Conservation (phyloP, 148 eudicot genomes). For the Chenopodium quinoa region DNA sequence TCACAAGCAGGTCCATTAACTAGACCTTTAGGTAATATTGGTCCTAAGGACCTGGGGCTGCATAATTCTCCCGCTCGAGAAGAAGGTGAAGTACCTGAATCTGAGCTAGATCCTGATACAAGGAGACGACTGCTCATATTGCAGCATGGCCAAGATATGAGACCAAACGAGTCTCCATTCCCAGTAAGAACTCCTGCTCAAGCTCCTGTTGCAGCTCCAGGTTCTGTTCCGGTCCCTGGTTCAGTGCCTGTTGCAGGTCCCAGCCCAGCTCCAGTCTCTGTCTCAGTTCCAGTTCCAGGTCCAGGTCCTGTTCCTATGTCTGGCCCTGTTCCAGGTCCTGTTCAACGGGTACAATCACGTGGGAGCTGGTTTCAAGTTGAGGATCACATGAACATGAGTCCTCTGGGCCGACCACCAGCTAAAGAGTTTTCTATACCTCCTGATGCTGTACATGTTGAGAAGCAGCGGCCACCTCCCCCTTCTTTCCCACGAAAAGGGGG, state of each 20-base stretch:
- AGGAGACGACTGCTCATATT: slow-evolving; percentile 92
- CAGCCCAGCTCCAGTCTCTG: slow-evolving; percentile 37
- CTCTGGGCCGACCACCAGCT: slow-evolving; percentile 38
- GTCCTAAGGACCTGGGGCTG: slow-evolving; percentile 55
- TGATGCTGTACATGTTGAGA: slow-evolving; percentile 56
- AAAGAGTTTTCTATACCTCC: slow-evolving; percentile 49
- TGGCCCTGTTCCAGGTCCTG: slow-evolving; percentile 46
- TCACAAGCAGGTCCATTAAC: slow-evolving; percentile 48
- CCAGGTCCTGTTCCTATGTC: slow-evolving; percentile 37
- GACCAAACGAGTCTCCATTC: slow-evolving; percentile 58
- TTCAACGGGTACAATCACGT: slow-evolving; percentile 55
- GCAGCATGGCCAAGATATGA: slow-evolving; percentile 86
- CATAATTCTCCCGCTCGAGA: slow-evolving; percentile 93
- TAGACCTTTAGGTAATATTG: slow-evolving; percentile 54
- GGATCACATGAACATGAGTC: slow-evolving; percentile 68
- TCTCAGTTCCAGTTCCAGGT: slow-evolving; percentile 38
- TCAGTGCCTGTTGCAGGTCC: slow-evolving; percentile 46
- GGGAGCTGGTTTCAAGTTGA: slow-evolving; percentile 78
- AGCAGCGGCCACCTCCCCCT: slow-evolving; percentile 56
- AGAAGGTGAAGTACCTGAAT: slow-evolving; percentile 98
- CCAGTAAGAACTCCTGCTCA: slow-evolving; percentile 57
- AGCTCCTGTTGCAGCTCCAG: slow-evolving; percentile 39
- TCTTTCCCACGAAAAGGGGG: slow-evolving; percentile 64
- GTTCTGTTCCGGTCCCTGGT: slow-evolving; percentile 20
- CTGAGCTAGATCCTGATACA: slow-evolving; percentile 97